Base-by-base conservation (phyloP, 306 rosid genomes). In the Medicago arabica region DNA sequence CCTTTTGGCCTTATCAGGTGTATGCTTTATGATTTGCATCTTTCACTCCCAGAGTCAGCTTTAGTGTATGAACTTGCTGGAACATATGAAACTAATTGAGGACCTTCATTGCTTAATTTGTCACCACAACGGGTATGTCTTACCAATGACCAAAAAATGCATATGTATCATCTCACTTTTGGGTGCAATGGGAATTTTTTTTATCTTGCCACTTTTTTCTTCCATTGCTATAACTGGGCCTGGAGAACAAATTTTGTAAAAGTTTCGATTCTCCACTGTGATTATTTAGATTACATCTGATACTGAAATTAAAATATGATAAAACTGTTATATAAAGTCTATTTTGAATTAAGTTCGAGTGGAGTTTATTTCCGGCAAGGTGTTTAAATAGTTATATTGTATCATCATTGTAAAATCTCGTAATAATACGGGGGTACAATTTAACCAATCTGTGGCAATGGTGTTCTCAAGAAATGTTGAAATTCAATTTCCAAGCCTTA, bases 161-260 rank as follows among this genome's bases (percentile, higher is more conserved):
- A 6, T 44, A 8, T 58, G 43, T 14, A 5, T 58, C 73, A 40
- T 46, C 51, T 18, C 43, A 40, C 60, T n/a, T 46, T 7, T 25
- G 50, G 72, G 31, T 3, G 31, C 31, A 28, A 4, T 28, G 31
- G 31, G 31, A 28, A 28, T 28, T 28, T 3, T 28, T 28, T 28
- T 28, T 61, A 17, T 17, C 60, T n/a, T 5, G 69, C 44, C 44
- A 3, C 44, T 68, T 75, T 21, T 69, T 39, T n/a, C 7, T 71
- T 16, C 12, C 62, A 31, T 72, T 59, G 76, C 23, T 38, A 75
- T 57, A 64, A 8, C 39, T n/a, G 60, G 15, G 66, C 31, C 11
- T n/a, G 44, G 17, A 66, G 79, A 57, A 74, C 54, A 80, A 60
- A 9, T 28, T 18, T 51, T 75, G 80, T 81, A 63, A 54, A 69